Evolutionary conservation across 805 yeast species (phyloP).

Genomic region (Kazachstania taianensis): DNA sequence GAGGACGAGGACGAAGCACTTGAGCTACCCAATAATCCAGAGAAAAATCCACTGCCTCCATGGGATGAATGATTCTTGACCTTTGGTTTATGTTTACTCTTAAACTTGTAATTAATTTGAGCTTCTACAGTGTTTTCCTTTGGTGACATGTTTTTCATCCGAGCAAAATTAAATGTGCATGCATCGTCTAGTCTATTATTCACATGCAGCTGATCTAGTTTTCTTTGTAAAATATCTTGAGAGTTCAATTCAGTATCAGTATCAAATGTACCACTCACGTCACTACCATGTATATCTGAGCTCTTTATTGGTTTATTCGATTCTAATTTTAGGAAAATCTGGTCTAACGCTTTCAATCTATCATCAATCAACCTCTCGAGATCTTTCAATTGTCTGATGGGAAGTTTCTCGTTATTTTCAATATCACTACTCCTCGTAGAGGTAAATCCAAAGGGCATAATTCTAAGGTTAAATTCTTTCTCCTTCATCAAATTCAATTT

Average conservation of each 20-base stretch:
- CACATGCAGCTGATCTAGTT: conserved; percentile 24
- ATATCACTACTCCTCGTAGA: no score
- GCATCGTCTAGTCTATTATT: conserved; percentile 15
- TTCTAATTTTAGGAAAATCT: conserved; percentile 17
- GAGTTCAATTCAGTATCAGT: conserved; percentile 15
- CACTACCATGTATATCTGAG: conserved; percentile 21
- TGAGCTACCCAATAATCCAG: conserved; percentile 15
- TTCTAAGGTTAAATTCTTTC: conserved; percentile 30
- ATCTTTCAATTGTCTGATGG: conserved; percentile 18
- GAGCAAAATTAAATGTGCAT: no score
- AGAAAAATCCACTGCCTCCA: conserved; percentile 17
- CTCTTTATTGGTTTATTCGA: conserved; percentile 17
- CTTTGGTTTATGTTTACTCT: conserved; percentile 9
- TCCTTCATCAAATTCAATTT: conserved; percentile 28
- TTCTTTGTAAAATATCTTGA: conserved; percentile 19
- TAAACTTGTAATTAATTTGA: conserved; percentile 23
- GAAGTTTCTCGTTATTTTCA: not conserved
- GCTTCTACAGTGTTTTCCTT: conserved; percentile 15
- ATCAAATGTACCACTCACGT: conserved; percentile 21
- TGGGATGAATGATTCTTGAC: conserved; percentile 1
- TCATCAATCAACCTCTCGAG: conserved; percentile 19
- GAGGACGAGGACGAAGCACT: conserved; percentile 4
- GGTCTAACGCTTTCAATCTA: conserved; percentile 19
- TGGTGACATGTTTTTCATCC: conserved; percentile 7
- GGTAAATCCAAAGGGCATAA: conserved; percentile 33